Evolutionary conservation across 2,329 filamentous ascomycete species (phyloP).

Genomic region (Plectosphaerella sp.): DNA sequence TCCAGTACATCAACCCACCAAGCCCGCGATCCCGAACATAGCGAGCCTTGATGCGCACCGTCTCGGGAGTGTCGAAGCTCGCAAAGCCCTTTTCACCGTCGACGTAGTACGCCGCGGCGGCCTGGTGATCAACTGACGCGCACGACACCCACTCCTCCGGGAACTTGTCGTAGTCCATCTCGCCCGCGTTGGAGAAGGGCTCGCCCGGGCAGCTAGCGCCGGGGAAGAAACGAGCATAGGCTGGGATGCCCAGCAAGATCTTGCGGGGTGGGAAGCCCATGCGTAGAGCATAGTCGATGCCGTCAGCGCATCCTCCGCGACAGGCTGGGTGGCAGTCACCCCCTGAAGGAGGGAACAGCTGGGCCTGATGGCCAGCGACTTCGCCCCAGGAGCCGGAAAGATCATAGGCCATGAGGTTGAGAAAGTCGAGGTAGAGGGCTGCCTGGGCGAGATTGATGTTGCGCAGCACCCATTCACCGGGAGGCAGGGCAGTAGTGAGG

Average conservation of each 20-base stretch:
- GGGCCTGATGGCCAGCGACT: conserved; percentile 60
- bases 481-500: conserved; percentile 58
- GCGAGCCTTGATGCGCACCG: conserved; percentile 56
- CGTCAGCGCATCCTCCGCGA: conserved; percentile 37
- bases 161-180: conserved; percentile 60
- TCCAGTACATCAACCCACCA: conserved; percentile 67
- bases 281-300: conserved; percentile 47
- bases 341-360: conserved; percentile 43
- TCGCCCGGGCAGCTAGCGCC: conserved; percentile 49
- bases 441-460: conserved; percentile 53
- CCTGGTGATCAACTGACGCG: conserved; percentile 41
- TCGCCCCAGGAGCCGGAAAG: conserved; percentile 60
- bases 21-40: conserved; percentile 51
- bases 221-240: conserved; percentile 59
- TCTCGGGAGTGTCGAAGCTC: conserved; percentile 59
- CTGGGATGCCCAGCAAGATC: conserved; percentile 59
- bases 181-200: conserved; percentile 39
- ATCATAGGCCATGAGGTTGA: conserved; percentile 69
- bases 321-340: conserved; percentile 6
- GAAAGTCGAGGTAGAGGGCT: conserved; percentile 49
- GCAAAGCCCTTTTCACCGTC: conserved; percentile 47
- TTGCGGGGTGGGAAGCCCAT: conserved; percentile 53
- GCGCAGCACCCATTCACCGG: conserved; percentile 56
- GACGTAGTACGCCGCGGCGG: conserved; percentile 55
- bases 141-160: conserved; percentile 42